Base-by-base conservation (phyloP, 225 moss, liverwort and hornwort genomes). In the Asterella californica region DNA sequence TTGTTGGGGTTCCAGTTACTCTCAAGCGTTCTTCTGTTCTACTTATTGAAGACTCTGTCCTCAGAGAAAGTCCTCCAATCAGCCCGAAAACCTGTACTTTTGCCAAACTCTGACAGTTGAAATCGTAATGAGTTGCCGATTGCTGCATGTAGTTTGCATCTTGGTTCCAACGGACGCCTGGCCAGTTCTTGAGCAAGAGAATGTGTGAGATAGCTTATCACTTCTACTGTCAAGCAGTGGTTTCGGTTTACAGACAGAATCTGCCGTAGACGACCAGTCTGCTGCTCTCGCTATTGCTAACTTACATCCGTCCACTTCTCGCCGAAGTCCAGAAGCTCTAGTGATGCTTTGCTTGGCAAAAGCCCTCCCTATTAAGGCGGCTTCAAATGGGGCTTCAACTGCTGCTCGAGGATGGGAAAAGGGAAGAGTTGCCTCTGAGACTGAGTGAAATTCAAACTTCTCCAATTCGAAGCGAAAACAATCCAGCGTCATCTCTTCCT, bases 351-450 rank as follows among this genome's bases (percentile, higher is more conserved):
- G 30, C 22, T 24, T 63, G 9, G 64, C 46, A n/a, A 21, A 47
- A 47, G 47, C 45, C 64, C 63, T 77, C 46, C 64, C 77, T 63
- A 77, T 77, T 59, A 65, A 47, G 77, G 77, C 77, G 77, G 77
- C 62, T 77, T 53, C 47, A 65, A 76, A n/a, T 25, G 37, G 63
- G 62, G 62, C 62, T 63, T 75, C 57, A 15, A 32, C 27, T 55
- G 55, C 54, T 55, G 75, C 34, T 55, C 34, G 33, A 21, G 33
- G 34, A 15, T n/a, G 30, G 73, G 14, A 30, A 27, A 22, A 57
- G 50, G 32, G 75, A 34, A 55, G 75, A 34, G 57, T 36, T 55
- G 75, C 75, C 25, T 21, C n/a, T 61, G 61, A 61, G 1, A 61
- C 6, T 61, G 61, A 61, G 61, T 0, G 22, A 27, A 61, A 6